These are phyloP conservation scores for Ephemerocybe angulata DNA, from an alignment of 768 basidiomycete genomes.

Conservation along the genomic window DNA sequence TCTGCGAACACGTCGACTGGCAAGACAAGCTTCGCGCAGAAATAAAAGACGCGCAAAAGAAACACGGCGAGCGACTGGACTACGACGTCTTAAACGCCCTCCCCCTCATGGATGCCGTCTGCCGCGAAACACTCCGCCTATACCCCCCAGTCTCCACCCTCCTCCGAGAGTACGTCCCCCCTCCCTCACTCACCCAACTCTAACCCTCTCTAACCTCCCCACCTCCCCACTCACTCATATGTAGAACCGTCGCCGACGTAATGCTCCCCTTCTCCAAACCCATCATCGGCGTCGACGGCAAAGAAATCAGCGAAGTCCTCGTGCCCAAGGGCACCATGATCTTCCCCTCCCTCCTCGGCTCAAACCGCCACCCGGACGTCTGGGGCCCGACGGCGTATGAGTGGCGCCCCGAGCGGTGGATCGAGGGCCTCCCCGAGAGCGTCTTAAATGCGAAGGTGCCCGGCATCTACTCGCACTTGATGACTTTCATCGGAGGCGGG, in stretches of 20 bases:
- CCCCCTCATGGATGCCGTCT: conserved; percentile 33
- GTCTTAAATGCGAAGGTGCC: conserved; percentile 19
- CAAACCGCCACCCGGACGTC: conserved; percentile 29
- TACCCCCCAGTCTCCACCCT: conserved; percentile 15
- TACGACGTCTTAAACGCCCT: conserved; percentile 29
- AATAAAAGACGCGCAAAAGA: conserved; percentile 27
- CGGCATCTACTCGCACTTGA: conserved; percentile 19
- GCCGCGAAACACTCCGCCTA: conserved; percentile 32
- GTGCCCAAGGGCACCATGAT: conserved; percentile 25
- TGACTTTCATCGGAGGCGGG: conserved; percentile 43
- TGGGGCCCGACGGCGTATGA: conserved; percentile 36
- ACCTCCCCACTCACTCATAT: no score
- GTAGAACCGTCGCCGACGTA: conserved; percentile 17
- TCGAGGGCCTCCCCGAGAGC: conserved; percentile 31
- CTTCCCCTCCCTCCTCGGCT: conserved; percentile 21
- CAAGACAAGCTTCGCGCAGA: conserved; percentile 38
- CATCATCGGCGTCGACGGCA: conserved; percentile 25
- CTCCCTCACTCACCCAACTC: no score
- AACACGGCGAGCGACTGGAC: conserved; percentile 19
- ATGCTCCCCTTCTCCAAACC: conserved; percentile 31
- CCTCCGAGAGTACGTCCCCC: conserved; percentile 12
- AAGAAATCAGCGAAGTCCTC: conserved; percentile 21
- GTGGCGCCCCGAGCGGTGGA: conserved; percentile 40
- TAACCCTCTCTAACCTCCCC: no score
- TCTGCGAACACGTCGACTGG: conserved; percentile 31